Conservation (phyloP, 2,329 filamentous ascomycete species). For the Pleurostoma richardsiae region DNA sequence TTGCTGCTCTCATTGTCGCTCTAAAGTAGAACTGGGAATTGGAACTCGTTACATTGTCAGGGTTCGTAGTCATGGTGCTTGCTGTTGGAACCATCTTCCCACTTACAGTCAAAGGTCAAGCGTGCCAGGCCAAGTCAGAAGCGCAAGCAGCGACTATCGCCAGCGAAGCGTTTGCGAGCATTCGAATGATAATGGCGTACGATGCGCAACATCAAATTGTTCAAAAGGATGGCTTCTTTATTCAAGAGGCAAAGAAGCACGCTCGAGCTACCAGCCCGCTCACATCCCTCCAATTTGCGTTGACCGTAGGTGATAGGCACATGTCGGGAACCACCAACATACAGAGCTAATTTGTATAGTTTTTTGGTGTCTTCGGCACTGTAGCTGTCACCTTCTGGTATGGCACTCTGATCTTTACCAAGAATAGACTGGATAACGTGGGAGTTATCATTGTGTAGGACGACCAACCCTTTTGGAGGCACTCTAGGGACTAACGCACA, state of each 20-base stretch:
- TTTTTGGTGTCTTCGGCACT: constrained; percentile 10
- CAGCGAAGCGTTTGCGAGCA: too few relatives aligned
- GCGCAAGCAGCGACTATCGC: too few relatives aligned
- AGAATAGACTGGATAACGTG: constrained; percentile 39
- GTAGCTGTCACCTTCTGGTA: constrained; percentile 61
- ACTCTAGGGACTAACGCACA: not conserved
- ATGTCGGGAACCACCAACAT: not conserved
- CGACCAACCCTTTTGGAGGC: too few relatives aligned
- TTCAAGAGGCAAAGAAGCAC: too few relatives aligned
- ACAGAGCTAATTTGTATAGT: not conserved
- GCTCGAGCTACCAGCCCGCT: too few relatives aligned
- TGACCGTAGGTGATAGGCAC: constrained; percentile 14
- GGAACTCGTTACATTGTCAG: not conserved
- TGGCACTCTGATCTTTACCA: constrained; percentile 45
- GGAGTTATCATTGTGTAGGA: constrained; percentile 51
- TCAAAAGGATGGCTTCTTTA: too few relatives aligned
- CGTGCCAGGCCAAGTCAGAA: too few relatives aligned
- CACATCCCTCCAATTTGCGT: too few relatives aligned
- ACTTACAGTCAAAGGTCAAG: not conserved
- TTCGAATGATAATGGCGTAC: too few relatives aligned
- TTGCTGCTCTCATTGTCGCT: not conserved
- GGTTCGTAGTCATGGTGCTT: not conserved
- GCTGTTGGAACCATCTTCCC: not conserved
- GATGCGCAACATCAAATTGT: too few relatives aligned
- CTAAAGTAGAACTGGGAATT: not conserved